A percentile compares a stretch with the other conserved stretches of the same genome.
Evolutionary conservation across 1,284 basidiomycete genomes (phyloP).

Genomic region (Leucoagaricus sp.): DNA sequence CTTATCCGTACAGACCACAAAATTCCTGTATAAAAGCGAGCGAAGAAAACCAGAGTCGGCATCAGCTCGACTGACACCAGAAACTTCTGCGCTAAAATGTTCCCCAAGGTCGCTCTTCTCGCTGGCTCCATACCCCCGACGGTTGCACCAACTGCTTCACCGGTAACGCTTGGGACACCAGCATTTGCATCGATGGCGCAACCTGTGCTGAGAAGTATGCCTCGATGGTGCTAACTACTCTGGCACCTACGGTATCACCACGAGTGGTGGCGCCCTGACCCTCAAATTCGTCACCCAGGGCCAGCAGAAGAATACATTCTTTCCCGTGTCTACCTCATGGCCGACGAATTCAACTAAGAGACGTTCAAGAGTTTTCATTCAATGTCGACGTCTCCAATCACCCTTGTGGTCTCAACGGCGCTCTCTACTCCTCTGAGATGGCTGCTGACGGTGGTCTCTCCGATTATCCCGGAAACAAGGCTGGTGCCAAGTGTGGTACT

Average conservation of each 20-base stretch:
- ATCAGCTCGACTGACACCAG: neutral
- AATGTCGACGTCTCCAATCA: slow-evolving; percentile 18
- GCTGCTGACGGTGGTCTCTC: slow-evolving; percentile 17
- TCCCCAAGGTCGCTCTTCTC: slow-evolving; percentile 14
- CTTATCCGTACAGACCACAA: neutral
- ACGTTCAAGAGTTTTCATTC: slow-evolving; percentile 19
- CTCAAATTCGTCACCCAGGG: slow-evolving; percentile 17
- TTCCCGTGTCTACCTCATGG: slow-evolving; percentile 17
- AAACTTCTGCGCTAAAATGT: neutral
- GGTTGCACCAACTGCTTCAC: slow-evolving; percentile 20
- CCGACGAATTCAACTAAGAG: slow-evolving; percentile 12
- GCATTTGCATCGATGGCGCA: slow-evolving; percentile 14
- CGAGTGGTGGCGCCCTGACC: slow-evolving; percentile 15
- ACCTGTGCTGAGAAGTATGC: slow-evolving; percentile 16
- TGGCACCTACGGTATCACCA: slow-evolving; percentile 17
- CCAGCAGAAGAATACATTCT: slow-evolving; percentile 13
- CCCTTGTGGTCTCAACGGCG: slow-evolving; percentile 19
- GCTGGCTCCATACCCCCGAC: slow-evolving; percentile 32
- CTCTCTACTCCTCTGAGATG: slow-evolving; percentile 20
- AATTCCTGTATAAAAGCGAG: neutral
- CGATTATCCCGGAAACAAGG: slow-evolving; percentile 14
- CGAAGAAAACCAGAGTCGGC: neutral
- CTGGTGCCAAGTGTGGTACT: slow-evolving; percentile 19
- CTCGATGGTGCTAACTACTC: slow-evolving; percentile 19
- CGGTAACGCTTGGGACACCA: slow-evolving; percentile 18